Percentiles rank a stretch among this genome's conserved stretches.
Evolutionary conservation across 2,329 filamentous ascomycete genomes (phyloP).

Genomic region (Anthostomella pinea): DNA sequence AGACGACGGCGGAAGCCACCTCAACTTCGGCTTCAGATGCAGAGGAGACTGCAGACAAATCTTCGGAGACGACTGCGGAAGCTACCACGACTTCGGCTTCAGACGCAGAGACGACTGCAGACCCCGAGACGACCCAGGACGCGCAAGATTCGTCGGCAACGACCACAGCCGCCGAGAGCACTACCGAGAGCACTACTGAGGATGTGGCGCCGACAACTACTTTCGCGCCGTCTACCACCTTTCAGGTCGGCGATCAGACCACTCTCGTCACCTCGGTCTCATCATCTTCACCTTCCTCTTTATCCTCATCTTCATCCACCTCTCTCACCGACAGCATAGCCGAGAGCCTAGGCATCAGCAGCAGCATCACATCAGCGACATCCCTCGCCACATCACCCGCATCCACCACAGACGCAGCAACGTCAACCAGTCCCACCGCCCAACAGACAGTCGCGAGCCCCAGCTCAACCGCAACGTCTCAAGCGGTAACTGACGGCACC

Average conservation of each 20-base stretch:
- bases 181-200: slow-evolving; percentile 6
- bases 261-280: slow-evolving; percentile 21
- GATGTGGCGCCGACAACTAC: not conserved
- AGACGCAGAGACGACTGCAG: slow-evolving; percentile 4
- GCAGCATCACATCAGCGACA: slow-evolving; percentile 1
- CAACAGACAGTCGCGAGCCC: not conserved
- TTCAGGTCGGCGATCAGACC: slow-evolving; percentile 10
- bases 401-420: slow-evolving; percentile 1
- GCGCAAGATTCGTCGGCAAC: slow-evolving; percentile 2
- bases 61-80: slow-evolving; percentile 2
- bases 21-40: slow-evolving; percentile 8
- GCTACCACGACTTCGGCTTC: slow-evolving; percentile 9
- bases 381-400: not conserved
- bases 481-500: slow-evolving; percentile 8
- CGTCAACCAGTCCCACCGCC: slow-evolving; percentile 2
- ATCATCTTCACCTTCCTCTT: too few species aligned
- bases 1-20: slow-evolving; percentile 9
- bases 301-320: slow-evolving; percentile 10
- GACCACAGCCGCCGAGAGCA: slow-evolving; percentile 7
- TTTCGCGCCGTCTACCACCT: slow-evolving; percentile 10
- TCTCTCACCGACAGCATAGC: slow-evolving; percentile 22
- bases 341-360: slow-evolving; percentile 13
- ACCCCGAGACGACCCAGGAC: slow-evolving; percentile 4
- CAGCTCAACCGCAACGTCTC: not conserved
- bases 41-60: slow-evolving; percentile 8